Conservation (phyloP, 495 filamentous ascomycete species). For the Podospora pseudoanserina region DNA sequence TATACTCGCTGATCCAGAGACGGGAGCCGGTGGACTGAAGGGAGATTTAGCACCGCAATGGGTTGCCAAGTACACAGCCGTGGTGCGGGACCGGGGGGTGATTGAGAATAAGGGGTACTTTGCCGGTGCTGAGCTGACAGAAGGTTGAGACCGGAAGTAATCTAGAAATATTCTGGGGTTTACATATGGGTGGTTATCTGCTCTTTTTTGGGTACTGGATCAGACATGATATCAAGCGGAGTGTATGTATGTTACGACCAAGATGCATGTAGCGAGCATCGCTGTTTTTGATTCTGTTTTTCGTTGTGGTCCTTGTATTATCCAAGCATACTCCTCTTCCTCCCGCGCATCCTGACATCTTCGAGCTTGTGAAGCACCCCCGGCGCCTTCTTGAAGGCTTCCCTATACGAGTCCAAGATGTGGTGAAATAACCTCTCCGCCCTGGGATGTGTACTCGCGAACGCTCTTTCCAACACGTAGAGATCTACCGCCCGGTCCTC, state of each 20-base stretch:
- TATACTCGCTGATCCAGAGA: constrained; percentile 54
- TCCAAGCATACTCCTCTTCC: constrained; percentile 96
- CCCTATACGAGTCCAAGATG: constrained; percentile 53
- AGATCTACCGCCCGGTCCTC: constrained; percentile 96
- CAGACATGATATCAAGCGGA: neutral
- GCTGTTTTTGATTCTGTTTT: constrained; percentile 12
- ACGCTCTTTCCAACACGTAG: constrained; percentile 95
- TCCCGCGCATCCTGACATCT: constrained; percentile 91
- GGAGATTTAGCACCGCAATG: constrained; percentile 82
- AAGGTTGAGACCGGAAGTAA: constrained; percentile 15
- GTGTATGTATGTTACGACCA: neutral
- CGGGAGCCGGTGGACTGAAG: constrained; percentile 52
- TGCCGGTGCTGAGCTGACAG: constrained; percentile 67
- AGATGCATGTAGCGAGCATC: constrained; percentile 2
- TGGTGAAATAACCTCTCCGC: constrained; percentile 71
- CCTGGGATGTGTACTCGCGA: constrained; percentile 87
- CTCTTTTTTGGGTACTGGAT: neutral
- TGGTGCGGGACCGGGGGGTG: constrained; percentile 93
- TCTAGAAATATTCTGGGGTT: neutral
- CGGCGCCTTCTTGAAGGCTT: constrained; percentile 48
- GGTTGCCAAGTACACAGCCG: constrained; percentile 97
- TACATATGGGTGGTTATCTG: neutral
- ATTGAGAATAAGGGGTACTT: constrained; percentile 99
- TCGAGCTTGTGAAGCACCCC: constrained; percentile 66
- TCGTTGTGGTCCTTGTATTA: constrained; percentile 28